Evolutionary conservation across 2,329 filamentous ascomycete genomes (phyloP), one percentile per base, ranked within the genome.

Genomic region (Fusarium xyrophilum): DNA sequence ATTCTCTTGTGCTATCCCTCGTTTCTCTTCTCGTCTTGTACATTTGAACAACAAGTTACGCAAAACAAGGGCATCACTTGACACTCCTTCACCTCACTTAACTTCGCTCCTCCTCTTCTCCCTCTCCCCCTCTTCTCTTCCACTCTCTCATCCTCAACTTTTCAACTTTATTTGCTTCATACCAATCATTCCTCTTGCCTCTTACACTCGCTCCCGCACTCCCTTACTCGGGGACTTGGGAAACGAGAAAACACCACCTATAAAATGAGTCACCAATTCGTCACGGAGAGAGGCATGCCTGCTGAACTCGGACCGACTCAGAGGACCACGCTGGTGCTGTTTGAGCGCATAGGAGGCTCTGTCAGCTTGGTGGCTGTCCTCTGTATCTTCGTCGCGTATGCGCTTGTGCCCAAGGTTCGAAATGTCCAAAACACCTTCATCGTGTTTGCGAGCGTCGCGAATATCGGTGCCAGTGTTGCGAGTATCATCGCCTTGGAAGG

Each of bases 401-500:
- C 76, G 15, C 51, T 82, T 3, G 84, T 84, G 51, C 86, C 83
- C 53, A 78, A 83, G 5, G 79, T 87, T 21, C 84, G 86, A 17
- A 87, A 86, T 23, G 84, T 89, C 0, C 86, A 86, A 19, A 88
- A 88, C 71, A 86, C 85, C 2, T 89, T 89, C 66, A 88, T 89
- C 52, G 80, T 88, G 27, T 88, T 88, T 70, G 86, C 86, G 9
- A 88, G 86, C 23, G 80, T 88, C 28, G 84, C 86, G 62, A 89
- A 89, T 67, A 77, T 88, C 7, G 86, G 86, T 4, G 86, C 86
- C 15, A 86, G 86, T 68, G 79, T 84, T 43, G 92, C 89, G 14
- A 93, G 91, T 48, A 81, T 93, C 28, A 92, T 94, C 48, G 90
- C 89, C 9, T 86, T 88, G 57, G 85, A 88, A 19, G 91, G 89